Evolutionary conservation across 306 rosid species (phyloP), one percentile per base, ranked within the genome.

Genomic region (Sechiopsis laciniata): DNA sequence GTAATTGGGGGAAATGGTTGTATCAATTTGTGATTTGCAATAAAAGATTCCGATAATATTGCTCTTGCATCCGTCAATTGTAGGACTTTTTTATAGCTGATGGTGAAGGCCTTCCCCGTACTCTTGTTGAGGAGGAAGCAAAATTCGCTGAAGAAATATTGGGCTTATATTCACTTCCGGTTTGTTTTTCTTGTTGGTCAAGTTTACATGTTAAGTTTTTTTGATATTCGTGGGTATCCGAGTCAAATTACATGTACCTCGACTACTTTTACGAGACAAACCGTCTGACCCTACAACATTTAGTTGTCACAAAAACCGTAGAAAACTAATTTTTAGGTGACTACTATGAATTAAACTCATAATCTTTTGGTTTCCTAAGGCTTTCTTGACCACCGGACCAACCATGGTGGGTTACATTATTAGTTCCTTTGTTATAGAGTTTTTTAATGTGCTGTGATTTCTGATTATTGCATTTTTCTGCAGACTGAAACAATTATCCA

Each of bases 51-150:
- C 0, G n/a, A 14, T 7, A 26, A 35, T 51, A 26, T 55, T 73
- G 53, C 55, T 73, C 62, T 54, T 55, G 52, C 29, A 37, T 54
- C 63, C 10, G 71, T 17, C 72, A 56, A 60, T 60, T 59, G 14
- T 65, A 86, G 89, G 89, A 86, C 66, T 83, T 86, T 45, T 86
- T 86, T 77, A 61, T 81, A 26, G 87, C 85, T 79, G 85, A 83
- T 72, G 87, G 84, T 45, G 85, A 81, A 73, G 89, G 89, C 50
- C 87, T 83, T 48, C 82, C 87, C n/a, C 65, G 80, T 74, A 76
- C 87, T 22, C 48, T 72, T 57, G 87, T 83, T 51, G 84, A 72
- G 77, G 79, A 86, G 71, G 85, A 77, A 75, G 81, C 85, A 24
- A 83, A 86, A 59, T 76, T 75, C 48, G 71, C 81, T 14, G 87